Conservation (phyloP, 306 rosid species). For the Psophocarpus tetragonolobus region DNA sequence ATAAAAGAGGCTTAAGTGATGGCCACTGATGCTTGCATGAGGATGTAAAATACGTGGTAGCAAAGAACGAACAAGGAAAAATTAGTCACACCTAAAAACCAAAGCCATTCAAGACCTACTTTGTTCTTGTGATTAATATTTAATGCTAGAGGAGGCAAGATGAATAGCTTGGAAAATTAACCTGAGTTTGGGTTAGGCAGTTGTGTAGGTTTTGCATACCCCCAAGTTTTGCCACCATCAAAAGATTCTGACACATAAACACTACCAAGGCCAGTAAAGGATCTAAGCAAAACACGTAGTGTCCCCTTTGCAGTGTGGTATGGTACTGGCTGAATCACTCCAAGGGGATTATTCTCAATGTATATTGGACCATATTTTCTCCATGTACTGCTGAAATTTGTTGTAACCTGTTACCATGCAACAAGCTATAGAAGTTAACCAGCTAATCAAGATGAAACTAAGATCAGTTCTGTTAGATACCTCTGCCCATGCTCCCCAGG, state of each 20-base stretch:
- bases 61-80: background rate
- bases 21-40: conserved; percentile 2
- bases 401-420: conserved; percentile 57
- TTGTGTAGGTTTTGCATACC: conserved; percentile 63
- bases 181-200: conserved; percentile 98
- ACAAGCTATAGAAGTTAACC: conserved; percentile 27
- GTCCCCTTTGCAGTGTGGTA: conserved; percentile 72
- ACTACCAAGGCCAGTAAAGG: conserved; percentile 59
- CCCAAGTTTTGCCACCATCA: conserved; percentile 82
- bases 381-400: conserved; percentile 76
- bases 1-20: background rate
- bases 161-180: conserved; percentile 33
- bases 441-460: conserved; percentile 2
- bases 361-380: conserved; percentile 82
- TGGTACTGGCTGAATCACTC: conserved; percentile 96
- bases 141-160: background rate
- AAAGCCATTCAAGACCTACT: conserved; percentile 19
- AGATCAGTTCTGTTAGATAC: conserved; percentile 38
- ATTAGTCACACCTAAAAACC: background rate
- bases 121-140: background rate
- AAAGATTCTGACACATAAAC: conserved; percentile 77
- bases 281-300: conserved; percentile 78
- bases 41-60: conserved; percentile 25
- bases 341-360: conserved; percentile 58
- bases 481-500: conserved; percentile 99